Base-by-base conservation (phyloP, 2,329 filamentous ascomycete species). In the Hypomyces rosellus region DNA sequence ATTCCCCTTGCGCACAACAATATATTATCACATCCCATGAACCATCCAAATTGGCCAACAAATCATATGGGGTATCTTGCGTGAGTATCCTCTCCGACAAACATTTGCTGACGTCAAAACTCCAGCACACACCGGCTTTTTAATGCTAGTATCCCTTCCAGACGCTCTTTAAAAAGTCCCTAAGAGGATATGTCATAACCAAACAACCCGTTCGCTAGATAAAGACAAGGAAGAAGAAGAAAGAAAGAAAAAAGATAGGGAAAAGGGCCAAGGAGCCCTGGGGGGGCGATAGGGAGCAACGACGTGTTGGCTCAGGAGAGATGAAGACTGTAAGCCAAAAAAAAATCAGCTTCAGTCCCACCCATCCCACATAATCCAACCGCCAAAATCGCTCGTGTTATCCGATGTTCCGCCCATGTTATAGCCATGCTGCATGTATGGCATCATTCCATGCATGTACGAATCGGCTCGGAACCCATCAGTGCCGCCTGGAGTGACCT, bases 341-440 rank as follows among this genome's bases (percentile, higher is more conserved):
- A 42, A 30, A 20, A 8, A 30, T 6, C 4, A 30, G 25, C 25
- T 5, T 51, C 46, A 69, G 30, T 71, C 67, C 68, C 68, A 71
- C 18, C 69, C 68, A 39, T 69, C 65, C 68, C 68, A 71, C 37
- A 71, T 50, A n/a, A 65, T 61, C 68, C 68, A 71, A 36, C 68
- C 64, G 34, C 59, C 65, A 53, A 63, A 54, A 43, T 63, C 62
- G 37, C 55, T 59, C 49, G 62, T 46, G 14, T 57, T 55, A 15
- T 61, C 61, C 5, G 65, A 53, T 25, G 61, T 57, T 34, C 61
- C 61, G 3, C 59, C 54, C 30, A 54, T 59, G 52, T 58, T 62
- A 25, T 52, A 49, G 30, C 60, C 57, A 40, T 66, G 60, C 36
- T 67, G 66, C 53, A 63, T 60, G 50, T 63, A 66, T 12, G 61